Conservation (phyloP, 83 land plant species). For the Diphasiastrum complanatum region DNA sequence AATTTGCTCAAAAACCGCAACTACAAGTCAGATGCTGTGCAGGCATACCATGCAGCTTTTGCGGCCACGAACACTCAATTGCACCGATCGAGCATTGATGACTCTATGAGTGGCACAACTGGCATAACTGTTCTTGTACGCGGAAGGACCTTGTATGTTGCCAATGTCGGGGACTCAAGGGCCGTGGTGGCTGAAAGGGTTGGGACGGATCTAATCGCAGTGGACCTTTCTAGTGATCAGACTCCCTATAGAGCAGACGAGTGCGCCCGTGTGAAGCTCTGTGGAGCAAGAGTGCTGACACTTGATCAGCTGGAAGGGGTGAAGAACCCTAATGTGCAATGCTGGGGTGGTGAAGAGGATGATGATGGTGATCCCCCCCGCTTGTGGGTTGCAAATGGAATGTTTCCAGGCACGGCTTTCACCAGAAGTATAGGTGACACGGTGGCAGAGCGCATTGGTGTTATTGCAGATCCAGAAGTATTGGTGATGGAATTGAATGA, state of each 20-base stretch:
- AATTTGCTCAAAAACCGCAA: conserved; percentile 45
- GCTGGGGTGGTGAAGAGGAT: conserved; percentile 71
- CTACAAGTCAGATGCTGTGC: conserved; percentile 43
- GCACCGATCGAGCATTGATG: conserved; percentile 51
- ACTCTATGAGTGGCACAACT: conserved; percentile 79
- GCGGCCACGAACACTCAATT: conserved; percentile 48
- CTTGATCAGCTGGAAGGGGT: conserved; percentile 77
- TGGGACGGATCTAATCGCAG: conserved; percentile 55
- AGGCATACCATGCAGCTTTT: conserved; percentile 56
- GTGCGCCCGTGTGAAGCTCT: conserved; percentile 61
- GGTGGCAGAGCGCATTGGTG: conserved; percentile 70
- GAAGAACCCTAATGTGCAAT: conserved; percentile 61
- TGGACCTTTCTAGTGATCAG: conserved; percentile 68
- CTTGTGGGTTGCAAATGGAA: conserved; percentile 73
- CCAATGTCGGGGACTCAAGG: conserved; percentile 48
- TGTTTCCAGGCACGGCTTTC: conserved; percentile 86
- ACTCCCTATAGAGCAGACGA: conserved; percentile 71
- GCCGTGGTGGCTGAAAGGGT: conserved; percentile 61
- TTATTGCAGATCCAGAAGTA: conserved; percentile 63
- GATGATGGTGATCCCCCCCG: conserved; percentile 87
- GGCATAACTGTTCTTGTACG: conserved; percentile 62
- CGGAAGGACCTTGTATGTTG: conserved; percentile 42
- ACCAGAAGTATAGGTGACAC: conserved; percentile 74
- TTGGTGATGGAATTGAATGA: conserved; percentile 51
- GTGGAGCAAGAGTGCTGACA: conserved; percentile 73